Percentiles rank a stretch among this genome's conserved stretches.
phyloP scores from a whole-genome alignment of 202 grass and related monocot genomes.

The Tripidium arundinaceum region DNA sequence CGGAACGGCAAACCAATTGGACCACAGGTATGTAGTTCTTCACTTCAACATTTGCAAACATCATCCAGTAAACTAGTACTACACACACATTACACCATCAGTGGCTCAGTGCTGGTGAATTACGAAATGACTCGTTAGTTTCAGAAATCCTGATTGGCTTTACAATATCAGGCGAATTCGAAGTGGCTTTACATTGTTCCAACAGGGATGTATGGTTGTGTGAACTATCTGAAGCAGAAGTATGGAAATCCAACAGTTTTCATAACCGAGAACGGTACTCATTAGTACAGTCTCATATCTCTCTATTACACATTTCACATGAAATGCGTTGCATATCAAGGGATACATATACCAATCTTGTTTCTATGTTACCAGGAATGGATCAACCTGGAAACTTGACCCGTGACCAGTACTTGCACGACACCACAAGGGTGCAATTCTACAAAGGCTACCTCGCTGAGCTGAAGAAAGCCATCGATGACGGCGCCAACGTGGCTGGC shows the following conservation, averaged over 20 bases:
- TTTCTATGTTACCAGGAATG: conserved; percentile 49
- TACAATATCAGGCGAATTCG: conserved; percentile 48
- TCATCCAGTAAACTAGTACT: not conserved
- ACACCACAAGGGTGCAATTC: conserved; percentile 45
- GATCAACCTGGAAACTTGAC: conserved; percentile 70
- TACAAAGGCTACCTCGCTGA: conserved; percentile 54
- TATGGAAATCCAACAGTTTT: conserved; percentile 57
- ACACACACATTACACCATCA: not conserved
- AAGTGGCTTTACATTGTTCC: conserved; percentile 78
- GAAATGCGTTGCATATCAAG: not conserved
- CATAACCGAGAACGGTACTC: conserved; percentile 85
- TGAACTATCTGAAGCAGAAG: conserved; percentile 72
- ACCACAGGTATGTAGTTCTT: conserved; percentile 31
- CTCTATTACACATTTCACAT: not conserved
- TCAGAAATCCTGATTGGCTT: not conserved
- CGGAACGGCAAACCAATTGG: conserved; percentile 55
- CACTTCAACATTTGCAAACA: not conserved
- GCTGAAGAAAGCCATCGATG: conserved; percentile 59
- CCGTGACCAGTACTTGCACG: conserved; percentile 49
- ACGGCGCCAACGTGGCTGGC: conserved; percentile 56
- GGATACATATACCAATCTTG: not conserved
- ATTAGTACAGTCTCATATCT: not conserved
- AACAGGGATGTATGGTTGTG: conserved; percentile 60
- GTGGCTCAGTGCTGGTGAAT: not conserved
- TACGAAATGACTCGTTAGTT: not conserved